Evolutionary conservation across 768 basidiomycete species (phyloP), one percentile per base, ranked within the genome.

Genomic region (Calvatia gigantea): DNA sequence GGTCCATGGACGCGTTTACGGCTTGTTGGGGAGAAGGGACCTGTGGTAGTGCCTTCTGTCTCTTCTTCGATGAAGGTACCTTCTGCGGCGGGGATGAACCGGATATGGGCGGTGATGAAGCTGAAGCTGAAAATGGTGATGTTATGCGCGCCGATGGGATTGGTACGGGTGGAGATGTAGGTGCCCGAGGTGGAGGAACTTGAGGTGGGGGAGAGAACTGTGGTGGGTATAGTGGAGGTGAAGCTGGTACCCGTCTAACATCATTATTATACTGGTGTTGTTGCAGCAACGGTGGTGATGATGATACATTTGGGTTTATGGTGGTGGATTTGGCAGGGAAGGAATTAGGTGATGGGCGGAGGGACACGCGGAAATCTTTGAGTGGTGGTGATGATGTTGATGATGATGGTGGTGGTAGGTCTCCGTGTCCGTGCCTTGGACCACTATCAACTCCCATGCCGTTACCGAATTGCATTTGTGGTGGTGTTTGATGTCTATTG

Each of bases 391-490:
- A 31, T 31, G 41, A 42, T 39, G n/a, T n/a, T n/a, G n/a, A n/a
- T 2, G 46, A 17, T 48, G 46, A 48, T 23, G 46, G 19, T 31
- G 41, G 31, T 39, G 29, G 23, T 21, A 39, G 15, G 19, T 47
- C 35, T 27, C 37, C 44, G 8, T 47, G 53, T 32, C 19, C 21
- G 11, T 23, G 43, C 2, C 23, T 29, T 5, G 54, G 23, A 29
- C 46, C 49, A 23, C 48, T 42, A 41, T 49, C 42, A 14, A 56
- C 38, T 14, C 54, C 54, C 54, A 56, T 56, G 14, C 41, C 37
- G 45, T 55, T 46, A n/a, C 39, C 44, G n/a, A 45, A n/a, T n/a
- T n/a, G n/a, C n/a, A n/a, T n/a, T n/a, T n/a, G 45, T 25, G 47
- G 45, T 58, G 43, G 21, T 21, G n/a, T 37, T 23, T 21, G 49